Conservation (phyloP, 805 yeast genomes). For the Ogataea henricii region DNA sequence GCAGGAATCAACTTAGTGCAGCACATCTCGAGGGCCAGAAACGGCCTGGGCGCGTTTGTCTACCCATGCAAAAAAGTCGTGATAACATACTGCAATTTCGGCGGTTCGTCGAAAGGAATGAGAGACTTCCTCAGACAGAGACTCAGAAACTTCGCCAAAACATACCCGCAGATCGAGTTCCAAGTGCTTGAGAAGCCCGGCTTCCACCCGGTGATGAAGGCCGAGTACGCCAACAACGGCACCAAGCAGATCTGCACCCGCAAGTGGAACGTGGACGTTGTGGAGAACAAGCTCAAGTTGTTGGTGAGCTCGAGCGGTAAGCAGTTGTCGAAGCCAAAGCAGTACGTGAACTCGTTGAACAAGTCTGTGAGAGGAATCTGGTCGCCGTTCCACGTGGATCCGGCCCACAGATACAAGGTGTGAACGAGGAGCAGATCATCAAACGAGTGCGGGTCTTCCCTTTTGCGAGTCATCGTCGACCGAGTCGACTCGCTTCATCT, state of each 20-base stretch:
- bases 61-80: conserved; percentile 74
- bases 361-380: conserved; percentile 92
- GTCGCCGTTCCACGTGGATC: conserved; percentile 88
- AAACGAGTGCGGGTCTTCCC: no score
- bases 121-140: conserved; percentile 59
- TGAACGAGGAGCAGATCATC: not conserved
- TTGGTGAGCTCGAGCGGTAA: conserved; percentile 71
- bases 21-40: conserved; percentile 62
- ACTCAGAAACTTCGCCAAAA: conserved; percentile 55
- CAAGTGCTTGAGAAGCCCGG: conserved; percentile 71
- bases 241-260: conserved; percentile 63
- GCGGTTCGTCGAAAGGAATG: conserved; percentile 89
- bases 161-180: conserved; percentile 70
- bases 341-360: conserved; percentile 80
- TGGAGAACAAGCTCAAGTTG: conserved; percentile 64
- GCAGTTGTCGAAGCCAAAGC: conserved; percentile 58
- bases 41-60: conserved; percentile 75
- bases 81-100: conserved; percentile 89
- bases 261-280: conserved; percentile 63
- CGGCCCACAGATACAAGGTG: conserved; percentile 46
- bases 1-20: conserved; percentile 57
- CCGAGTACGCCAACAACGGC: conserved; percentile 49
- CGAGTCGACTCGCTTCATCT: no score
- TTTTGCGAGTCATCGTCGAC: no score
- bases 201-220: conserved; percentile 70